Base-by-base conservation (phyloP, 768 basidiomycete genomes). In the Trametes cinnabarina region DNA sequence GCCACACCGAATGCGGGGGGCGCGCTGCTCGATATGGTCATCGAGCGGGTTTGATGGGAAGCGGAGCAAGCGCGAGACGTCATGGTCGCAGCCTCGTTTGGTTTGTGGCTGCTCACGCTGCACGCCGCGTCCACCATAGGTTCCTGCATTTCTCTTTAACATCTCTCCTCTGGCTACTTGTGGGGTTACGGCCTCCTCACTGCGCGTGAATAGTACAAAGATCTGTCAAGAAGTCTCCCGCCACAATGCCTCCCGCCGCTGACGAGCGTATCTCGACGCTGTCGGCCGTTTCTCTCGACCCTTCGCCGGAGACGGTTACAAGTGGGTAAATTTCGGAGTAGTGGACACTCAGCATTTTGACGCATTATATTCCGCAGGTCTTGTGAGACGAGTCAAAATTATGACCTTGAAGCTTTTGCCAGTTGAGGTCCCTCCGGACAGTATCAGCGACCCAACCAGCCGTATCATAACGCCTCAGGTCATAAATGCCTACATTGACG, bases 391-490 rank as follows among this genome's bases (percentile, higher is more conserved):
- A 39, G 76, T 95, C 50, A 82, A 91, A 48, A 83, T 88, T 3
- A 76, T 97, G 64, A 90, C 88, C 3, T 71, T 89, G 54, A 79
- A 75, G 43, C 77, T 97, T 4, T 78, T 97, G 2, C 94, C 94
- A 9, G 79, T 93, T 9, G 85, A 95, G 72, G 92, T 95, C 15
- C 81, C 88, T 35, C 73, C 80, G 3, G 74, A 76, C 32, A 78
- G 72, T 22, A 82, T 97, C 52, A 83, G 78, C 65, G 86, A 87
- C 32, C 83, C 93, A 0, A 94, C 90, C 0, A 90, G 87, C 70
- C 82, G 91, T 57, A 79, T 94, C 49, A 90, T 96, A 42, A 94
- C 92, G 0, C 88, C 88, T 0, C 76, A 79, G 49, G 90, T 96
- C 43, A 82, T 98, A 57, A 75, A 77, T 39, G 84, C 93, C 1